Evolutionary conservation across 2,329 filamentous ascomycete species (phyloP).

Genomic region (Dryadomyces quercus-mongolicae): DNA sequence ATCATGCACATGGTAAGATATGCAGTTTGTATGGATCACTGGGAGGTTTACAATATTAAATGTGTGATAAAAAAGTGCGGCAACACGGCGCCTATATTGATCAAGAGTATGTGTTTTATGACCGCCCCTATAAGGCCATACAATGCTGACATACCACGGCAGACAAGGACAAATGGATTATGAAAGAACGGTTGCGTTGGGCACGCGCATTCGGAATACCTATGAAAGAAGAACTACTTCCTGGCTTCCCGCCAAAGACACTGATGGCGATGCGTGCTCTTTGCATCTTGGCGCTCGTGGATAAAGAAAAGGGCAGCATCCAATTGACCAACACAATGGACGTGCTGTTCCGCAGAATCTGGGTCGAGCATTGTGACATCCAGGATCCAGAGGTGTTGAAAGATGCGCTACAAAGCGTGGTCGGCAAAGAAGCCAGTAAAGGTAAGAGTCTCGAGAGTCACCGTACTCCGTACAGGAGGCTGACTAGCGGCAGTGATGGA

Average conservation of each 20-base stretch:
- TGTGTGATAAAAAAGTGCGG: constrained; percentile 14
- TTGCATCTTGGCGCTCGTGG: constrained; percentile 14
- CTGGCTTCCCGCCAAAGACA: constrained; percentile 24
- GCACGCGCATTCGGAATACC: constrained; percentile 22
- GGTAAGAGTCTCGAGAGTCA: no score
- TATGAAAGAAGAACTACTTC: constrained; percentile 18
- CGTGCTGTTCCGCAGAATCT: constrained; percentile 20
- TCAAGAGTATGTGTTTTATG: constrained; percentile 20
- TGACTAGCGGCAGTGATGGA: constrained; percentile 14
- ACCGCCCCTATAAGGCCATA: no score
- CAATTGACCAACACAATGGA: constrained; percentile 19
- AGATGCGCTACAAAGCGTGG: constrained; percentile 15
- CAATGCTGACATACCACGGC: neutral
- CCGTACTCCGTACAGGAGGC: neutral
- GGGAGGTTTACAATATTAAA: no score
- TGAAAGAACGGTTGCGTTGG: constrained; percentile 22
- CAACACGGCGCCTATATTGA: constrained; percentile 23
- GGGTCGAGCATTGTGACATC: constrained; percentile 18
- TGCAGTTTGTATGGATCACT: constrained; percentile 1
- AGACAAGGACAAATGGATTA: constrained; percentile 27
- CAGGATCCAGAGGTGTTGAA: constrained; percentile 17
- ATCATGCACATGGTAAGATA: constrained; percentile 25
- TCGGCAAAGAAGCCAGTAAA: constrained; percentile 16
- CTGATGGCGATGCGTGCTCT: constrained; percentile 23
- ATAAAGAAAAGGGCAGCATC: constrained; percentile 10